A percentile compares a stretch with the other conserved stretches of the same genome.
These are phyloP conservation scores for Fusarium sambucinum DNA, from an alignment of 2,329 filamentous ascomycete species.

Conservation along the genomic window DNA sequence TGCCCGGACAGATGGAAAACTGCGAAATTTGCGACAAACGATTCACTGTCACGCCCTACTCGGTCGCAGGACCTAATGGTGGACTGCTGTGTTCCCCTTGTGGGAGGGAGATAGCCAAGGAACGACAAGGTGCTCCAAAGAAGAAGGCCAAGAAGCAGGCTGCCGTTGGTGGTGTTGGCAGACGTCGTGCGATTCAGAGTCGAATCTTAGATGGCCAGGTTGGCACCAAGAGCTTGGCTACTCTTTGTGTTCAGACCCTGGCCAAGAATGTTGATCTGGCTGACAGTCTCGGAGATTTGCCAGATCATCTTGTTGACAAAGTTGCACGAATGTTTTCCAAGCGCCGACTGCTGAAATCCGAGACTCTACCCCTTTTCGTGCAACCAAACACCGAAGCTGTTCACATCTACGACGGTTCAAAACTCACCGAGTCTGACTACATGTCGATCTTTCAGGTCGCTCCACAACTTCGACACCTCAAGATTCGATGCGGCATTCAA, in stretches of 20 bases:
- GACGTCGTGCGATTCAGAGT: slow-evolving; percentile 83
- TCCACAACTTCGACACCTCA: slow-evolving; percentile 75
- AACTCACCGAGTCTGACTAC: slow-evolving; percentile 80
- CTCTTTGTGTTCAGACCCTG: slow-evolving; percentile 71
- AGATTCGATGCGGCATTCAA: slow-evolving; percentile 87
- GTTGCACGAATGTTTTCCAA: slow-evolving; percentile 72
- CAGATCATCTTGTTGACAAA: slow-evolving; percentile 67
- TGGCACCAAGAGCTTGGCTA: slow-evolving; percentile 76
- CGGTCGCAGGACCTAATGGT: slow-evolving; percentile 82
- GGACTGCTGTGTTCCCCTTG: slow-evolving; percentile 88
- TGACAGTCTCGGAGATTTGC: slow-evolving; percentile 71
- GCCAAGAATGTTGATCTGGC: slow-evolving; percentile 73
- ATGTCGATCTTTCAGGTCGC: slow-evolving; percentile 83
- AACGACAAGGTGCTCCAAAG: slow-evolving; percentile 57
- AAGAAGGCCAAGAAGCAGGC: slow-evolving; percentile 63
- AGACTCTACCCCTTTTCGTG: slow-evolving; percentile 69
- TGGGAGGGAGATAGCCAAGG: slow-evolving; percentile 78
- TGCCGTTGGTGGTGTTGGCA: slow-evolving; percentile 66
- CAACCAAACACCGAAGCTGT: slow-evolving; percentile 64
- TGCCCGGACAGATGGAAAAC: slow-evolving; percentile 89
- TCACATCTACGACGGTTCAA: slow-evolving; percentile 69
- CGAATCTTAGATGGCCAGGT: slow-evolving; percentile 82
- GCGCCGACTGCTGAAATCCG: slow-evolving; percentile 65
- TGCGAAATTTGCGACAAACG: slow-evolving; percentile 87
- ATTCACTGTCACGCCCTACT: slow-evolving; percentile 94